Base-by-base conservation (phyloP, 2,329 filamentous ascomycete species). In the Arachnomyces sp. region DNA sequence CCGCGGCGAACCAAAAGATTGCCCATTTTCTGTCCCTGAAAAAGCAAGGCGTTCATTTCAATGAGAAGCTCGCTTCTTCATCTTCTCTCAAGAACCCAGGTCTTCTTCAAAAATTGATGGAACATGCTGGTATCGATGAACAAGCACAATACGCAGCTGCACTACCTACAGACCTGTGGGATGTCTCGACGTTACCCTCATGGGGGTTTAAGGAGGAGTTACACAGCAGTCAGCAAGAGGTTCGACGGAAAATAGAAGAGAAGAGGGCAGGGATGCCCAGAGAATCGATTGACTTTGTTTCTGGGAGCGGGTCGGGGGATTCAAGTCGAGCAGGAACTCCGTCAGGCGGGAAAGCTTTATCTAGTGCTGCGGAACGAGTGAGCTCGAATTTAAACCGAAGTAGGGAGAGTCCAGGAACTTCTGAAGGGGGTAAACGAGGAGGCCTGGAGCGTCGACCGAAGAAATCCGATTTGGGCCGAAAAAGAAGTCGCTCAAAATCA, bases 1-100 rank as follows among this genome's bases (percentile, higher is more conserved):
- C 61, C 17, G 57, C 53, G 4, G 50, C 69, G 2, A 76, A 73
- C 13, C 68, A 70, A 45, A 80, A 79, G 49, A 75, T 81, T 51
- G 64, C 67, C 35, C 72, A 73, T 47, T 82, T 81, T 45, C 66
- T 81, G 3, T 67, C 72, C 15, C 60, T 81, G 28, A 82, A 81
- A 55, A 72, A 72, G 50, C 72, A 77, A 53, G 74, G 74, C 2
- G 63, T 76, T 15, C 78, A 82, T 56, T 82, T 81, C 63, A 81
- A 82, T 48, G 66, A 74, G 47, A 74, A 78, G 39, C 59, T 82
- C 11, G 70, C 74, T 38, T 63, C 60, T 29, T 77, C 76, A 3
- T 65, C 72, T 2, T 73, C 74, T 2, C 63, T 81, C 18, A 72
- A 71, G 32, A 80, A 81, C 50, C 77, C 78, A 7, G 72, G 68